Evolutionary conservation across 2,329 filamentous ascomycete species (phyloP).

Genomic region (Epichloe elymi): DNA sequence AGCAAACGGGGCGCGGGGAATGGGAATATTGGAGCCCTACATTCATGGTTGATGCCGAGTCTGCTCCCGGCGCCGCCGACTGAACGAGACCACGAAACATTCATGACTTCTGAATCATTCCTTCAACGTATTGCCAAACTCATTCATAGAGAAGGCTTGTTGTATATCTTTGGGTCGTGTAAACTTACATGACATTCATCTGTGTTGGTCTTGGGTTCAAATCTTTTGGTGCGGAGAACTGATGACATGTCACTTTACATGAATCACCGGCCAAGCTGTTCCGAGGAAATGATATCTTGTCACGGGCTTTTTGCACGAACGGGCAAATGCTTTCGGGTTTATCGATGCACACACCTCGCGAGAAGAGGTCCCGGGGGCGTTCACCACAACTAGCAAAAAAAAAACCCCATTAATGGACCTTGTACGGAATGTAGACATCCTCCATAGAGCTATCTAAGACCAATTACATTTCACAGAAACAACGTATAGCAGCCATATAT

Average conservation of each 20-base stretch:
- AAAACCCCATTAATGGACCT: not conserved
- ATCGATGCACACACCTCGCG: not conserved
- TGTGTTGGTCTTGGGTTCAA: too few species aligned
- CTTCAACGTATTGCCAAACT: too few species aligned
- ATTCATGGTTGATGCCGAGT: conserved; percentile 44
- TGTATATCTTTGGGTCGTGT: too few species aligned
- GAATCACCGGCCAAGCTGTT: too few species aligned
- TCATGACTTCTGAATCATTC: too few species aligned
- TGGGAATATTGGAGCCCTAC: conserved; percentile 90
- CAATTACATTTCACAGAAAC: not conserved
- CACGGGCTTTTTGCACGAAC: too few species aligned
- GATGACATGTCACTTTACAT: too few species aligned
- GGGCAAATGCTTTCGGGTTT: too few species aligned
- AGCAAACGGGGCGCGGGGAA: conserved; percentile 56
- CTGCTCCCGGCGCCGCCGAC: not conserved
- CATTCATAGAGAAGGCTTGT: too few species aligned
- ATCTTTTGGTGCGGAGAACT: too few species aligned
- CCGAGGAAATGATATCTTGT: too few species aligned
- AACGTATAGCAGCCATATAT: not conserved
- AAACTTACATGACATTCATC: too few species aligned
- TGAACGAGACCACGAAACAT: not conserved
- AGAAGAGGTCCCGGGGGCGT: not conserved
- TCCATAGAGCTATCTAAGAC: not conserved
- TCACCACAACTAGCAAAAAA: not conserved
- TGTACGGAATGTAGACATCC: not conserved